These are phyloP conservation scores for Fusarium tupiense DNA, from an alignment of 2,329 filamentous ascomycete species.

Conservation along the genomic window DNA sequence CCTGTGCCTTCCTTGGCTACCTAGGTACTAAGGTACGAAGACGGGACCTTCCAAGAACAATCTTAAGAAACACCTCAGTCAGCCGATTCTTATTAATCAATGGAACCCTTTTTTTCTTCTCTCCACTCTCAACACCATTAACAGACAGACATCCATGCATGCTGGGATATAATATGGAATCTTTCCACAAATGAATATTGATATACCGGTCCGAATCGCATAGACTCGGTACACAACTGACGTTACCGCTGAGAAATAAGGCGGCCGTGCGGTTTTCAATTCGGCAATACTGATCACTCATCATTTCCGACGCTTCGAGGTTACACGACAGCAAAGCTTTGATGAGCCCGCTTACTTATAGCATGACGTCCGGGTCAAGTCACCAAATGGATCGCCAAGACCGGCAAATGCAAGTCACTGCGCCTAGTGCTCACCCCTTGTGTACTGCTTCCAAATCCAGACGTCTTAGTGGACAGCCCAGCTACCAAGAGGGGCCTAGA, in stretches of 20 bases:
- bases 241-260: conserved; percentile 1
- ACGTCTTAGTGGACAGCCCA: conserved; percentile 15
- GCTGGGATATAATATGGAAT: not conserved
- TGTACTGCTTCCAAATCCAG: conserved; percentile 12
- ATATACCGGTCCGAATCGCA: conserved; percentile 24
- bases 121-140: conserved; percentile 1
- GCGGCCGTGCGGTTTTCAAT: not conserved
- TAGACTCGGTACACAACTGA: conserved; percentile 1
- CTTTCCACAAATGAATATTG: not conserved
- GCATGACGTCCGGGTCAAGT: conserved; percentile 42
- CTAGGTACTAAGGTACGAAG: too few relatives aligned
- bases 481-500: conserved; percentile 7
- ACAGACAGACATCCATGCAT: not conserved
- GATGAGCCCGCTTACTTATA: conserved; percentile 10
- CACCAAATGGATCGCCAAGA: conserved; percentile 33
- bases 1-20: not conserved
- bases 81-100: not conserved
- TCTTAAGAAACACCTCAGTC: not conserved
- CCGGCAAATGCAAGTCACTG: conserved; percentile 32
- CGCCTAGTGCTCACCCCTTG: conserved; percentile 25
- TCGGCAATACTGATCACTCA: conserved; percentile 7
- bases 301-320: conserved; percentile 6
- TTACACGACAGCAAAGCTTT: conserved; percentile 13
- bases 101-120: not conserved
- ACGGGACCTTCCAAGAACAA: not conserved